A percentile compares a stretch with the other conserved stretches of the same genome.
phyloP scores from a whole-genome alignment of 139 green algal genomes.

The Chlamydomonas sphaeroides region DNA sequence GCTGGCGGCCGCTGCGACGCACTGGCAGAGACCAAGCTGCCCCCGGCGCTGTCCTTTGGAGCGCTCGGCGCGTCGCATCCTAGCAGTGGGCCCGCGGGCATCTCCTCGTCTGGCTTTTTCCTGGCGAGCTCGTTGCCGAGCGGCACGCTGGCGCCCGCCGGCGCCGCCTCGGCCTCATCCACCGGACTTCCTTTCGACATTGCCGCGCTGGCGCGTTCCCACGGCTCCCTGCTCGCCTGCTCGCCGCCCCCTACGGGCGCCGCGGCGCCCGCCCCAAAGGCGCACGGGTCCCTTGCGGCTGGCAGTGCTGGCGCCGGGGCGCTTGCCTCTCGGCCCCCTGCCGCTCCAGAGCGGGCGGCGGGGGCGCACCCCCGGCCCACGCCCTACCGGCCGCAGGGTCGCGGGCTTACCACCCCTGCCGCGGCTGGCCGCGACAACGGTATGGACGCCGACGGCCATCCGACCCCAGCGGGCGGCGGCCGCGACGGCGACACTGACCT shows the following conservation, averaged over 20 bases:
- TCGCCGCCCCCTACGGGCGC: background rate
- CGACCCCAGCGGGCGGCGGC: too few relatives aligned
- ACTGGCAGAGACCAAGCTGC: background rate
- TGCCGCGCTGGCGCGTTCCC: background rate
- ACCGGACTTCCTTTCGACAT: background rate
- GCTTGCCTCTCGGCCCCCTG: background rate
- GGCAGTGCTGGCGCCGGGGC: too few relatives aligned
- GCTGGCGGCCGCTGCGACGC: background rate
- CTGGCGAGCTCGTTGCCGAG: too few relatives aligned
- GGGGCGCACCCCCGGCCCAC: background rate
- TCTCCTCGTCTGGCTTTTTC: too few relatives aligned
- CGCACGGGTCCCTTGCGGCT: too few relatives aligned
- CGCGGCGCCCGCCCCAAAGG: background rate
- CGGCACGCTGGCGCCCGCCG: background rate
- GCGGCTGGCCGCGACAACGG: too few relatives aligned
- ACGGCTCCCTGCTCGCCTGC: background rate
- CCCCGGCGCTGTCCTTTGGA: background rate
- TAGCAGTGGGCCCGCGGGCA: background rate
- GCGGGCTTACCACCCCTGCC: background rate
- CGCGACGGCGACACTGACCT: background rate
- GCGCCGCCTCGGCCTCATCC: too few relatives aligned
- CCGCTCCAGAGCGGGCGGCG: too few relatives aligned
- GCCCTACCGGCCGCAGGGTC: too few relatives aligned
- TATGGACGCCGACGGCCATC: too few relatives aligned
- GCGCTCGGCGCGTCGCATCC: background rate